phyloP scores from a whole-genome alignment of 331 rosid species.

The Cydonia oblonga region DNA sequence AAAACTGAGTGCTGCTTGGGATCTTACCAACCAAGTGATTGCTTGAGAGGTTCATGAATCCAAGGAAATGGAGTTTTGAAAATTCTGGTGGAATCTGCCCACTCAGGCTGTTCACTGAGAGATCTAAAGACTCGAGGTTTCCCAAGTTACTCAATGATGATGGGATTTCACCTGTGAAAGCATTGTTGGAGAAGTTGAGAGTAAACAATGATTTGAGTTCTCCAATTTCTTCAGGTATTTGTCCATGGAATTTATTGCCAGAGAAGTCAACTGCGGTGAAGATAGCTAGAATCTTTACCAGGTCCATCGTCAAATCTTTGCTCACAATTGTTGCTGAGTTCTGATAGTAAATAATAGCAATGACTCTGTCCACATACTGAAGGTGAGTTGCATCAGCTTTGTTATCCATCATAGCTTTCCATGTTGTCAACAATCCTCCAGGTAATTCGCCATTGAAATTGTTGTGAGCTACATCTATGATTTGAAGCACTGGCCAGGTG shows the following conservation, averaged over 20 bases:
- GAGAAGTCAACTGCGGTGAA: constrained; percentile 55
- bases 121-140: constrained; percentile 49
- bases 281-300: constrained; percentile 35
- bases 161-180: constrained; percentile 34
- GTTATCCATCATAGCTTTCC: constrained; percentile 13
- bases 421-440: neutral
- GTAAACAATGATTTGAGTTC: neutral
- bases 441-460: constrained; percentile 17
- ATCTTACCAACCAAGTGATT: constrained; percentile 34
- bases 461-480: constrained; percentile 23
- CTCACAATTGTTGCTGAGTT: neutral
- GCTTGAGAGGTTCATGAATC: constrained; percentile 35
- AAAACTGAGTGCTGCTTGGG: constrained; percentile 41
- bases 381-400: neutral
- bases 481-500: constrained; percentile 16
- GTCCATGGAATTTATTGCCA: constrained; percentile 31
- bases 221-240: constrained; percentile 36
- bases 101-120: constrained; percentile 29
- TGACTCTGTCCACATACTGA: neutral
- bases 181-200: constrained; percentile 36
- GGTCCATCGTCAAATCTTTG: constrained; percentile 35
- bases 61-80: constrained; percentile 27
- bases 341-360: neutral
- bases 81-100: constrained; percentile 39
- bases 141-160: constrained; percentile 31